Conservation (phyloP, 176 grass and related monocot species). For the Pontederia crassipes region DNA sequence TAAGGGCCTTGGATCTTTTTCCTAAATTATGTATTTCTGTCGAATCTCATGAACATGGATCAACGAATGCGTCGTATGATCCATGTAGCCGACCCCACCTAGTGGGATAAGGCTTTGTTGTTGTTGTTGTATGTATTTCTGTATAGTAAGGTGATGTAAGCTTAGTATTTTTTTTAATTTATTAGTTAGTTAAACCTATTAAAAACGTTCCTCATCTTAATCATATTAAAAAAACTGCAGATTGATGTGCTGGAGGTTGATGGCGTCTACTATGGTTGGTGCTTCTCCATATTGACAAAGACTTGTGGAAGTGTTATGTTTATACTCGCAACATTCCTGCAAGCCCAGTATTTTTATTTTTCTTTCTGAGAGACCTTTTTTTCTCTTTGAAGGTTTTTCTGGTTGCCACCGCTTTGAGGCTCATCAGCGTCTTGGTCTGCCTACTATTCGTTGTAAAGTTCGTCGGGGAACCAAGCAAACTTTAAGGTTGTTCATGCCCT, state of each 20-base stretch:
- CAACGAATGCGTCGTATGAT: too few species aligned
- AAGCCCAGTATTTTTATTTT: neutral
- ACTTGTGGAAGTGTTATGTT: neutral
- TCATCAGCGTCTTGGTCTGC: constrained; percentile 77
- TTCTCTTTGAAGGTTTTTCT: constrained; percentile 62
- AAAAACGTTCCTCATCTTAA: neutral
- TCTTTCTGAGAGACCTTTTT: neutral
- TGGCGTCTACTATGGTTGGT: constrained; percentile 76
- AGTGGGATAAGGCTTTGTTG: too few species aligned
- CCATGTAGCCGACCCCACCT: too few species aligned
- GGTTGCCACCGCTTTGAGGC: constrained; percentile 93
- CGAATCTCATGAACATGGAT: too few species aligned
- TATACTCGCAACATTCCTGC: neutral
- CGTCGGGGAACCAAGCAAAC: constrained; percentile 83
- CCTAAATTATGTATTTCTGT: neutral
- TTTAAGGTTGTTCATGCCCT: constrained; percentile 37
- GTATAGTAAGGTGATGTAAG: neutral
- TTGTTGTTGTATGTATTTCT: too few species aligned
- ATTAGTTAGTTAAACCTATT: neutral
- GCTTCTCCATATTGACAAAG: neutral
- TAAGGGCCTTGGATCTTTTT: neutral
- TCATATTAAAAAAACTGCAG: constrained; percentile 33
- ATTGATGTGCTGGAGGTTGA: constrained; percentile 93
- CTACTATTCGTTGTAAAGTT: constrained; percentile 82
- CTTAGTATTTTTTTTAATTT: neutral